Conservation (phyloP, 768 basidiomycete species). For the Lentinus tigrinus region DNA sequence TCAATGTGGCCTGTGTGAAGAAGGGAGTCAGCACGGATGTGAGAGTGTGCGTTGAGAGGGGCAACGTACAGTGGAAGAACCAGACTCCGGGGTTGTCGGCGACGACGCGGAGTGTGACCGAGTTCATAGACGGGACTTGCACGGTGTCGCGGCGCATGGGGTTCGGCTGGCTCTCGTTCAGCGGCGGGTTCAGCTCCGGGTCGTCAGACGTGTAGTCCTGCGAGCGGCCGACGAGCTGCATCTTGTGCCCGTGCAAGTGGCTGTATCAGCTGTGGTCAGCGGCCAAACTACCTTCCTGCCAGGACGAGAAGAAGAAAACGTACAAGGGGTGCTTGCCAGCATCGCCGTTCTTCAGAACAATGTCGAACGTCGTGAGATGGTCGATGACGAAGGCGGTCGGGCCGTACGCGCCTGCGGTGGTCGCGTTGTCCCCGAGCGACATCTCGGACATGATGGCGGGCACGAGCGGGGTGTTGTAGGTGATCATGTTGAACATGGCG, state of each 20-base stretch:
- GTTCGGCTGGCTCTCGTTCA: constrained; percentile 77
- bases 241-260: constrained; percentile 89
- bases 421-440: constrained; percentile 74
- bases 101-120: constrained; percentile 72
- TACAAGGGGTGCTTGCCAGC: constrained; percentile 83
- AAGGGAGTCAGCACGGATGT: neutral
- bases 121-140: constrained; percentile 63
- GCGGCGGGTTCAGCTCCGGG: constrained; percentile 74
- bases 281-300: neutral
- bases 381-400: constrained; percentile 73
- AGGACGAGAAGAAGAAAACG: constrained; percentile 29
- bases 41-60: neutral
- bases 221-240: constrained; percentile 75
- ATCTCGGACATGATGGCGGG: constrained; percentile 77
- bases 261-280: constrained; percentile 36
- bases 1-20: constrained; percentile 66
- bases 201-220: constrained; percentile 72
- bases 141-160: constrained; percentile 93
- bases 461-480: constrained; percentile 67
- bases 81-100: constrained; percentile 94
- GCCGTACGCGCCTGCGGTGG: constrained; percentile 72
- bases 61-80: constrained; percentile 73
- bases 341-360: constrained; percentile 73
- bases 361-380: constrained; percentile 72
- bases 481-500: constrained; percentile 69